Conservation (phyloP, 2,329 filamentous ascomycete genomes). For the Blumeria graminis region DNA sequence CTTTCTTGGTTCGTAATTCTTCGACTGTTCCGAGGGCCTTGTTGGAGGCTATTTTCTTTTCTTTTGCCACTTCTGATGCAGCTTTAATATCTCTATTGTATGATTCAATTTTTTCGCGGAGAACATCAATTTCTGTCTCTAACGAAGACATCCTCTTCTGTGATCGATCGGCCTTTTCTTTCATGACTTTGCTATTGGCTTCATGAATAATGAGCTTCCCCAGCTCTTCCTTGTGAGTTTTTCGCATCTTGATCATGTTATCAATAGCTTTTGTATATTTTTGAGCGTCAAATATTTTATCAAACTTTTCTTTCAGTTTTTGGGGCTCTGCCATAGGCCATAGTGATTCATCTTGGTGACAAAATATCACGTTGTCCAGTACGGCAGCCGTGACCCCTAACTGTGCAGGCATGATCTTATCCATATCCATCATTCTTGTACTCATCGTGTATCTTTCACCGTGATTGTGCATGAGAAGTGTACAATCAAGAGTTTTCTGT, state of each 20-base stretch:
- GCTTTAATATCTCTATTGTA: constrained; percentile 20
- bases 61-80: constrained; percentile 37
- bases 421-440: constrained; percentile 56
- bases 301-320: constrained; percentile 76
- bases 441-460: constrained; percentile 63
- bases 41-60: constrained; percentile 49
- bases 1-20: constrained; percentile 50
- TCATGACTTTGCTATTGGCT: constrained; percentile 55
- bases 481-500: constrained; percentile 67
- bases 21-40: constrained; percentile 53
- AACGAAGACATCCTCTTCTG: constrained; percentile 41
- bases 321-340: constrained; percentile 87
- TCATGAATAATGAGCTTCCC: constrained; percentile 50
- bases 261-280: constrained; percentile 97
- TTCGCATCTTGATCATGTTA: constrained; percentile 69
- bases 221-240: constrained; percentile 58
- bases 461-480: constrained; percentile 49
- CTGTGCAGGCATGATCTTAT: constrained; percentile 61
- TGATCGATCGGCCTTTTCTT: constrained; percentile 54
- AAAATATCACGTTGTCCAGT: constrained; percentile 89
- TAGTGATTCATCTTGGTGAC: constrained; percentile 89
- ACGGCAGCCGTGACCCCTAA: constrained; percentile 79
- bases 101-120: constrained; percentile 33
- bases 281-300: constrained; percentile 90
- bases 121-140: constrained; percentile 36